Base-by-base conservation (phyloP, 805 yeast genomes). In the Metschnikowia noctiluminum region DNA sequence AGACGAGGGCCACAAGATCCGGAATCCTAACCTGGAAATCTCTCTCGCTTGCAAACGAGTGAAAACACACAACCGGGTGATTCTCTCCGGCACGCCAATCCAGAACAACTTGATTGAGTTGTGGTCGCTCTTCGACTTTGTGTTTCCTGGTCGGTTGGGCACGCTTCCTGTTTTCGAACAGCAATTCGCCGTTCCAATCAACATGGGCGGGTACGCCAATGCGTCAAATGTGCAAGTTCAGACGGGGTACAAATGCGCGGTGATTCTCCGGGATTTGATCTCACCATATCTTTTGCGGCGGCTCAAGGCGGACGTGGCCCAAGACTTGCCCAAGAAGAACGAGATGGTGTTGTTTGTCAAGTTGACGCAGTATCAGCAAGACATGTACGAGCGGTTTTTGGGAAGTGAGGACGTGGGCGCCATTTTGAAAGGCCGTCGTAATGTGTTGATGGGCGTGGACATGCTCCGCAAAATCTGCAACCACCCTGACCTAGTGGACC, bases 141-240 rank as follows among this genome's bases (percentile, higher is more conserved):
- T 91, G 2, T 91, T 86, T 60, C 99, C 99, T 0, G 99, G 99
- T 0, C 73, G 96, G 52, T 69, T 94, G 21, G 99, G 99, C 0
- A 94, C 99, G 0, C 70, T 94, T 26, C 99, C 99, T 0, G 92
- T 94, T 0, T 94, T 94, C 59, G 96, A 91, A 65, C 86, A 80
- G 45, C 97, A 94, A 63, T 94, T 94, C 64, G 86, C 96, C 2
- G 74, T 84, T 6, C 99, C 99, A 0, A 94, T 94, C 40, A 92
- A 90, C 61, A 77, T 88, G 63, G 99, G 99, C n/a, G 99, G 99
- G 0, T 94, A 94, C 68, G 96, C 99, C 1, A 94, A 92, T 70
- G 98, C 99, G 0, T 83, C 95, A 1, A 94, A 94, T 63, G 80
- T 94, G 3, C 97, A 94, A 63, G 98, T 94, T 0, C 97, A 92